Conservation (phyloP, 2,329 filamentous ascomycete genomes). For the Alternaria ethzedia region DNA sequence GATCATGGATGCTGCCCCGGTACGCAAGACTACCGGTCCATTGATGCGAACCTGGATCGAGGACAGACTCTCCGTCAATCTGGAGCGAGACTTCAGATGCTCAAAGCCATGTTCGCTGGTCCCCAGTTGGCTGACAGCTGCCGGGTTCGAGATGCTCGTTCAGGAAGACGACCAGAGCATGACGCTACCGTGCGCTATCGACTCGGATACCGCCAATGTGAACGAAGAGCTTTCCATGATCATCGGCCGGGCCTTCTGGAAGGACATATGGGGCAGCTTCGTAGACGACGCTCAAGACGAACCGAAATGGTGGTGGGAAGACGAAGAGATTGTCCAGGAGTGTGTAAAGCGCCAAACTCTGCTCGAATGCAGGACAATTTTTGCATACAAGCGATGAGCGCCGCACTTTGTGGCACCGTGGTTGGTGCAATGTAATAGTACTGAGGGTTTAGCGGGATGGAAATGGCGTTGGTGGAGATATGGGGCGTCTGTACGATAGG, state of each 20-base stretch:
- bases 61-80: constrained; percentile 63
- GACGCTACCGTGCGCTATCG: constrained; percentile 41
- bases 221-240: constrained; percentile 42
- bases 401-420: background rate
- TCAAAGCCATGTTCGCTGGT: constrained; percentile 65
- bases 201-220: constrained; percentile 23
- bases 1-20: constrained; percentile 68
- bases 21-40: constrained; percentile 63
- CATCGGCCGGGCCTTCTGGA: constrained; percentile 47
- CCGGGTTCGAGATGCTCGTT: constrained; percentile 52
- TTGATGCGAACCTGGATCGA: constrained; percentile 67
- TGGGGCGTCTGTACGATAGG: constrained; percentile 3
- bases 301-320: constrained; percentile 49
- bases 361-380: constrained; percentile 47
- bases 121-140: constrained; percentile 65
- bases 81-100: constrained; percentile 66
- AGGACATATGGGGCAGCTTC: constrained; percentile 47
- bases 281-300: constrained; percentile 40
- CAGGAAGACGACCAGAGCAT: constrained; percentile 30
- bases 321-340: constrained; percentile 45
- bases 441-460: background rate
- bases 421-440: background rate
- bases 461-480: background rate
- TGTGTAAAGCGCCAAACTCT: constrained; percentile 44
- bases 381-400: constrained; percentile 39